A percentile compares a stretch with the other conserved stretches of the same genome.
phyloP scores from a whole-genome alignment of 2,329 filamentous ascomycete genomes.

The Diaporthe batatas region DNA sequence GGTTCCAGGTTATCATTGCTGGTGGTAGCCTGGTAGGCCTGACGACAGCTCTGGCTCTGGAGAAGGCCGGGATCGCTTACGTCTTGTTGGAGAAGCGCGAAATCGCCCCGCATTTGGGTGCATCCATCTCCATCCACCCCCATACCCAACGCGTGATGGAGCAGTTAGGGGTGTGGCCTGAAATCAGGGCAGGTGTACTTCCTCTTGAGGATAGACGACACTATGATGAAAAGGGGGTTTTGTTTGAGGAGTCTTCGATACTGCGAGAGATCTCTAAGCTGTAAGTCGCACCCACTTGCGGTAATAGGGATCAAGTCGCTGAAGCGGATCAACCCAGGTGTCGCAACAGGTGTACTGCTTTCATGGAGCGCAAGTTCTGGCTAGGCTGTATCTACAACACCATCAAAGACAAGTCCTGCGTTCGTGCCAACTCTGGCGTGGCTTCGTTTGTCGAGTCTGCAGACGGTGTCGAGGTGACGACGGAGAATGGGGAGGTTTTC shows the following conservation, averaged over 20 bases:
- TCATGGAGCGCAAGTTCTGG: slow-evolving; percentile 40
- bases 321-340: slow-evolving; percentile 15
- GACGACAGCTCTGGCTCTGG: slow-evolving; percentile 42
- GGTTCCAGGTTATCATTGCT: slow-evolving; percentile 42
- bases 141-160: slow-evolving; percentile 37
- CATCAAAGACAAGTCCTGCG: slow-evolving; percentile 38
- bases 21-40: slow-evolving; percentile 44
- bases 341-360: slow-evolving; percentile 23
- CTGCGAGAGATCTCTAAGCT: slow-evolving; percentile 35
- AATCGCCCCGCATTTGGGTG: slow-evolving; percentile 43
- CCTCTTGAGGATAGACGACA: slow-evolving; percentile 36
- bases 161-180: slow-evolving; percentile 41
- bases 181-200: slow-evolving; percentile 7
- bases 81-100: slow-evolving; percentile 44
- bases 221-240: slow-evolving; percentile 40
- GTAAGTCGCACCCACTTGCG: not conserved
- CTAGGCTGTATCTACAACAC: slow-evolving; percentile 40
- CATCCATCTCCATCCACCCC: slow-evolving; percentile 39
- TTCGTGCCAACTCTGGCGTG: slow-evolving; percentile 38
- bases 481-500: slow-evolving; percentile 40
- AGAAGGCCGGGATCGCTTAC: slow-evolving; percentile 43
- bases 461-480: slow-evolving; percentile 41
- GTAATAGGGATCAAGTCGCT: not conserved
- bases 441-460: slow-evolving; percentile 40
- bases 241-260: slow-evolving; percentile 41